Percentiles rank a stretch among this genome's conserved stretches.
Conservation (phyloP, 2,329 filamentous ascomycete genomes). For the Aschersonia sp. region DNA sequence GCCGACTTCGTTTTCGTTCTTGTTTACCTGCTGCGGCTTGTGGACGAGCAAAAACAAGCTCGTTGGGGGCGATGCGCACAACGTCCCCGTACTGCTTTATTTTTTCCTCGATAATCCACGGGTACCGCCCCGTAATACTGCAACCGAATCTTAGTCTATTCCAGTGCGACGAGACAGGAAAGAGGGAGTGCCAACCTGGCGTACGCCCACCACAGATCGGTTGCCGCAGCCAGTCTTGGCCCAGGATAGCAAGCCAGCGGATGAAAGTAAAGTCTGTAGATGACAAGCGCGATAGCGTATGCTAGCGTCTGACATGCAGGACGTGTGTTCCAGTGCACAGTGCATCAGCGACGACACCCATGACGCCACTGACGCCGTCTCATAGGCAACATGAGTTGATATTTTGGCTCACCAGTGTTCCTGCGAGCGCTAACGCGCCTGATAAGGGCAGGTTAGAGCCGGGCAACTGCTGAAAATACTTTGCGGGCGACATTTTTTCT, state of each 20-base stretch:
- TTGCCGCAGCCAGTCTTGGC: background rate
- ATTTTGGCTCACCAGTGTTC: no score
- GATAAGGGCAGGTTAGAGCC: no score
- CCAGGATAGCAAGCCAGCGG: background rate
- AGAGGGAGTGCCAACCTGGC: background rate
- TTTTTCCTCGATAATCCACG: background rate
- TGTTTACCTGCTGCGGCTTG: constrained; percentile 3
- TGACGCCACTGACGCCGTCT: no score
- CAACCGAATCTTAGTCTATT: background rate
- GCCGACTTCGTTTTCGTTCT: background rate
- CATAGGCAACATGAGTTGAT: no score
- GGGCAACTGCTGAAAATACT: no score
- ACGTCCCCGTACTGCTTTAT: background rate
- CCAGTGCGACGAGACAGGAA: background rate
- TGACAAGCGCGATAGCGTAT: background rate
- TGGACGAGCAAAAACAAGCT: constrained; percentile 5
- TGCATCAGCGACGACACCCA: no score
- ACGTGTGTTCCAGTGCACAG: no score
- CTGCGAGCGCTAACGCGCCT: no score
- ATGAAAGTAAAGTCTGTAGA: background rate
- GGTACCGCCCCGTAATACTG: background rate
- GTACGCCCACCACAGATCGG: background rate
- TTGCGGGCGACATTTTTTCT: no score
- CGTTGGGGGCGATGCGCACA: constrained; percentile 6
- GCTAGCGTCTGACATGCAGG: background rate